Percentiles rank a stretch among this genome's conserved stretches.
Conservation (phyloP, 768 basidiomycete species). For the Glaciozyma antarctica region DNA sequence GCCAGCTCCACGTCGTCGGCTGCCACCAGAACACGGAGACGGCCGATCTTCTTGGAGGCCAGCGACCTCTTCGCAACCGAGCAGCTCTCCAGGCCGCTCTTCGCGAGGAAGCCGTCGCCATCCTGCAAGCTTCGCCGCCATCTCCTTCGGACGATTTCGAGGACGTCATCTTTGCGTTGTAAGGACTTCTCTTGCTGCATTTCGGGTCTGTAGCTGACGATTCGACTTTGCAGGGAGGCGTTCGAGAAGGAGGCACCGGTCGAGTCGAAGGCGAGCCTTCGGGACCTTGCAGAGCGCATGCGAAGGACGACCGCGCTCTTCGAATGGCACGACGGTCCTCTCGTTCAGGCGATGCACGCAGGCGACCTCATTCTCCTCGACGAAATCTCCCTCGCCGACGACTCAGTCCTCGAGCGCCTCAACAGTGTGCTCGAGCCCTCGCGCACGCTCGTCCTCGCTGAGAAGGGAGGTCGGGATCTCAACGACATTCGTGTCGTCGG, state of each 20-base stretch:
- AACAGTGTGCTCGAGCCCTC: slow-evolving; percentile 94
- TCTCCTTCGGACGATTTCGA: slow-evolving; percentile 14
- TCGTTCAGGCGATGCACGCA: slow-evolving; percentile 76
- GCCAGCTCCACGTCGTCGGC: slow-evolving; percentile 63
- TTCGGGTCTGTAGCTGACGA: too few species aligned
- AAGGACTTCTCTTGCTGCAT: neutral
- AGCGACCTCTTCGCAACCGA: slow-evolving; percentile 77
- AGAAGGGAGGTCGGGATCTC: slow-evolving; percentile 68
- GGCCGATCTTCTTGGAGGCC: slow-evolving; percentile 86
- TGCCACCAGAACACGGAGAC: slow-evolving; percentile 99
- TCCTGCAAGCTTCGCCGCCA: neutral
- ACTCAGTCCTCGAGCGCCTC: slow-evolving; percentile 90
- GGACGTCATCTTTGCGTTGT: slow-evolving; percentile 29
- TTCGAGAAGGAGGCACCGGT: neutral
- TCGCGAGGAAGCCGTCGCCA: slow-evolving; percentile 8
- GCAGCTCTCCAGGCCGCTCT: slow-evolving; percentile 49
- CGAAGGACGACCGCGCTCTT: slow-evolving; percentile 64
- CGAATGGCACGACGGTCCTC: slow-evolving; percentile 95
- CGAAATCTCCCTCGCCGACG: slow-evolving; percentile 94
- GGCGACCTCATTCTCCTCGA: slow-evolving; percentile 86
- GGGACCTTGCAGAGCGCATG: slow-evolving; percentile 39
- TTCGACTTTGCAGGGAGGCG: neutral
- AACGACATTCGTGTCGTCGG: slow-evolving; percentile 62
- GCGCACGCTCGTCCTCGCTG: slow-evolving; percentile 80
- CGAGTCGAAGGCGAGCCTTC: slow-evolving; percentile 9